Evolutionary conservation across 1,284 basidiomycete genomes (phyloP).

Genomic region (Ganoderma resinaceum): DNA sequence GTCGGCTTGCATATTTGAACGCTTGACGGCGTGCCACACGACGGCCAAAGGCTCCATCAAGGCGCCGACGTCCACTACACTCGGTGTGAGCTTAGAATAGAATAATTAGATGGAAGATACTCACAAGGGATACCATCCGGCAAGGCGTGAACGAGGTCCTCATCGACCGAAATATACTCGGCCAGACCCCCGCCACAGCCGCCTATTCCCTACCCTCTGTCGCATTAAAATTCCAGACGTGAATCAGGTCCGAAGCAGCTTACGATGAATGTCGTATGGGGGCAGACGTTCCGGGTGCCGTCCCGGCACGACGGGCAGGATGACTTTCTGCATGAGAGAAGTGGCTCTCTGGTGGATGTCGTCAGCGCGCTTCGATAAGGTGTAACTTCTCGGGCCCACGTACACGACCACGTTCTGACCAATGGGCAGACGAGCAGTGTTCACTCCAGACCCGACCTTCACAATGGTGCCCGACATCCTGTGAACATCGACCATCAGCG

Average conservation of each 20-base stretch:
- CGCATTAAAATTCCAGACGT: neutral
- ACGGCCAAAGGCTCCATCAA: slow-evolving; percentile 44
- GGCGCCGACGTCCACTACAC: slow-evolving; percentile 38
- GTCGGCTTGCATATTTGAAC: slow-evolving; percentile 36
- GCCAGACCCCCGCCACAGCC: slow-evolving; percentile 38
- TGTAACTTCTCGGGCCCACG: slow-evolving; percentile 6
- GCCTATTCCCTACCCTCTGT: slow-evolving; percentile 27
- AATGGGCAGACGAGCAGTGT: slow-evolving; percentile 30
- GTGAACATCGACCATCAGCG: neutral
- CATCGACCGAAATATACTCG: slow-evolving; percentile 39
- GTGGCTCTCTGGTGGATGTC: slow-evolving; percentile 36
- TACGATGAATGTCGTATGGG: slow-evolving; percentile 37
- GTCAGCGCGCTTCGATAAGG: neutral
- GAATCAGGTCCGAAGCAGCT: slow-evolving; percentile 1
- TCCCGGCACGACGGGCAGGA: slow-evolving; percentile 27
- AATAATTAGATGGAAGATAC: neutral
- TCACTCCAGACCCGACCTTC: slow-evolving; percentile 37
- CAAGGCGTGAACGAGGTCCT: slow-evolving; percentile 36
- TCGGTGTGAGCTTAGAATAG: neutral
- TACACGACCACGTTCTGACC: slow-evolving; percentile 43
- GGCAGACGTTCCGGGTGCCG: slow-evolving; percentile 35
- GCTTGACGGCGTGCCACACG: slow-evolving; percentile 35
- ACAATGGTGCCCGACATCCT: slow-evolving; percentile 43
- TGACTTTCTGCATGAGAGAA: slow-evolving; percentile 37
- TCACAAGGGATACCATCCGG: slow-evolving; percentile 28